Percentiles rank a stretch among this genome's conserved stretches.
Evolutionary conservation across 768 basidiomycete species (phyloP).

Genomic region (Suillus luteus): DNA sequence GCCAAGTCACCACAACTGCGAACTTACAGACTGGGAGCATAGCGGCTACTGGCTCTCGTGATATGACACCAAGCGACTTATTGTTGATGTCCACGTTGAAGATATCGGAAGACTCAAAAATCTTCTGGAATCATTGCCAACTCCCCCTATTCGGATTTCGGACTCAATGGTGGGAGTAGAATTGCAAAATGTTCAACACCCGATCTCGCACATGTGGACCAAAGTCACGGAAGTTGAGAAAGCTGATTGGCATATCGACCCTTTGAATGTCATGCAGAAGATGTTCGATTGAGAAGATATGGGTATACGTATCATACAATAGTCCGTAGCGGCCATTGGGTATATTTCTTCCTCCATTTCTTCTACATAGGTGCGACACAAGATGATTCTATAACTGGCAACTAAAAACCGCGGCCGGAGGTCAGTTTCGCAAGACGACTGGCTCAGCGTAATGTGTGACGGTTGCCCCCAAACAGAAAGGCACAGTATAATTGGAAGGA

Average conservation of each 20-base stretch:
- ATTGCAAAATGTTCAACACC: background rate
- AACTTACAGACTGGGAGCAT: background rate
- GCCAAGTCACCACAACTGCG: background rate
- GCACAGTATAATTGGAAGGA: conserved; percentile 1
- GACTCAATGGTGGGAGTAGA: background rate
- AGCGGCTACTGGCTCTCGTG: background rate
- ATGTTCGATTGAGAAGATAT: background rate
- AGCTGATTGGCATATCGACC: background rate
- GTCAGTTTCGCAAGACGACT: background rate
- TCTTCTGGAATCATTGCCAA: background rate
- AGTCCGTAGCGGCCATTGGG: background rate
- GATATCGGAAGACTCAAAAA: background rate
- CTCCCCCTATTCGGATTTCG: background rate
- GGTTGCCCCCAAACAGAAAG: background rate
- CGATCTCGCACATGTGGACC: background rate
- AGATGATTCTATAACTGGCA: background rate
- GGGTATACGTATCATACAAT: conserved; percentile 1
- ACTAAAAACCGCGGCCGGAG: background rate
- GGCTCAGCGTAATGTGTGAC: conserved; percentile 1
- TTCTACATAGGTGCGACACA: background rate
- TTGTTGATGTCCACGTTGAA: background rate
- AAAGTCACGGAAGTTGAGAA: background rate
- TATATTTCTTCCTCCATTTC: background rate
- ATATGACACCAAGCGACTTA: background rate
- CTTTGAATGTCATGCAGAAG: background rate